Evolutionary conservation across 306 rosid species (phyloP).

Genomic region (Lithocarpus polystachyus): DNA sequence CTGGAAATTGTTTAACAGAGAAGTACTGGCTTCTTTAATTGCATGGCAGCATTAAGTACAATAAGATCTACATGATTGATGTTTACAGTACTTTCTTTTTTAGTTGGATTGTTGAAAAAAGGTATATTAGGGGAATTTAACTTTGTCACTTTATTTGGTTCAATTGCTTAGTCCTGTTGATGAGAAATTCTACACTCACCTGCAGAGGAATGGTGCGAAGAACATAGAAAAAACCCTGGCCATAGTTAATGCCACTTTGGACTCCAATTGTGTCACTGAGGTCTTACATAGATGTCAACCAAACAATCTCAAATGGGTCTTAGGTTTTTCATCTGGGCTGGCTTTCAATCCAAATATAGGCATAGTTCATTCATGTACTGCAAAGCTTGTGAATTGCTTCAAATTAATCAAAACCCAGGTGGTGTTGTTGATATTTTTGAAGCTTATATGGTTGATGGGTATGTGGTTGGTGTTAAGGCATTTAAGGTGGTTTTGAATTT

Average conservation of each 20-base stretch:
- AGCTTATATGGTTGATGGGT: constrained; percentile 58
- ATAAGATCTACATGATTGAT: constrained; percentile 23
- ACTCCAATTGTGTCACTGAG: constrained; percentile 50
- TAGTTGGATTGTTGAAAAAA: constrained; percentile 18
- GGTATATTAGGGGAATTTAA: background rate
- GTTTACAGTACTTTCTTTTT: constrained; percentile 15
- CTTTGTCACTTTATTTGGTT: constrained; percentile 1
- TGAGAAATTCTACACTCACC: constrained; percentile 41
- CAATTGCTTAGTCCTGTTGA: constrained; percentile 10
- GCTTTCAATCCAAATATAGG: constrained; percentile 67
- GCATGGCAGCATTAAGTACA: too few relatives aligned
- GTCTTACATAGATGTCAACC: constrained; percentile 54
- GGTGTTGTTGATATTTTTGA: constrained; percentile 51
- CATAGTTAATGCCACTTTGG: constrained; percentile 41
- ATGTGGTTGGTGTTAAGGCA: constrained; percentile 31
- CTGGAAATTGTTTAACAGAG: too few relatives aligned
- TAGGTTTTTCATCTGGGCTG: constrained; percentile 89
- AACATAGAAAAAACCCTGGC: constrained; percentile 55
- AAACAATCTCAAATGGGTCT: constrained; percentile 53
- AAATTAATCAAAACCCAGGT: constrained; percentile 40
- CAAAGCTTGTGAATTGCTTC: constrained; percentile 56
- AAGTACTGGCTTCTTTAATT: too few relatives aligned
- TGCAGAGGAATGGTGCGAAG: constrained; percentile 29
- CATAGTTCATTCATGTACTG: constrained; percentile 59
- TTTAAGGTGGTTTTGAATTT: constrained; percentile 64